Percentiles rank a stretch among this genome's conserved stretches.
These are phyloP conservation scores for Paradendryphiella salina DNA, from an alignment of 2,329 filamentous ascomycete genomes.

Conservation along the genomic window DNA sequence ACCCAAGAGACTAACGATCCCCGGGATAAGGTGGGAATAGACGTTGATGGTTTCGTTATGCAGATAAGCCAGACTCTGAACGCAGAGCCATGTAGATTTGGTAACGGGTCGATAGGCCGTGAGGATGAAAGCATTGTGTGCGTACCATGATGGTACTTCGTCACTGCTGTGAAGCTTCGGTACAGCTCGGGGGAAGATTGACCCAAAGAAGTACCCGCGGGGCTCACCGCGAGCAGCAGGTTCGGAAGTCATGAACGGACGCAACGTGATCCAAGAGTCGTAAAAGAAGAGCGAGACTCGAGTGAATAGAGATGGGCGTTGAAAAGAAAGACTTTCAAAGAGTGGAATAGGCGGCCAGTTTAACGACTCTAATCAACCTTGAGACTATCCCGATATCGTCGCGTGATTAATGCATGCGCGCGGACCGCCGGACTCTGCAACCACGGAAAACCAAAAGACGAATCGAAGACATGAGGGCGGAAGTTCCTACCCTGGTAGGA, in stretches of 20 bases:
- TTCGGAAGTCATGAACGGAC: background rate
- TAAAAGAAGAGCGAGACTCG: no score
- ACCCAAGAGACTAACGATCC: slow-evolving; percentile 11
- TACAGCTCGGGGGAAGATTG: background rate
- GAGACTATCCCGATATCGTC: no score
- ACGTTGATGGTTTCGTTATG: slow-evolving; percentile 71
- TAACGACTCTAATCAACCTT: no score
- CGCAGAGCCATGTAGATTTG: slow-evolving; percentile 59
- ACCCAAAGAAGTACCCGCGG: background rate
- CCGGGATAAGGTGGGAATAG: slow-evolving; percentile 62
- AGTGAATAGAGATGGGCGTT: no score
- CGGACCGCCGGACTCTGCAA: no score
- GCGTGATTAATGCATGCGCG: no score
- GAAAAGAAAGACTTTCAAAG: no score
- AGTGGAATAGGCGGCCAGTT: background rate
- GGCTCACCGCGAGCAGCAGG: background rate
- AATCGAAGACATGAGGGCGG: background rate
- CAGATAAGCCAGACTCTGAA: slow-evolving; percentile 60
- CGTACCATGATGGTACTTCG: slow-evolving; percentile 8
- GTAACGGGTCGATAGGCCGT: slow-evolving; percentile 65
- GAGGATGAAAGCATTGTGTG: slow-evolving; percentile 49
- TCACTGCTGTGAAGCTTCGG: background rate
- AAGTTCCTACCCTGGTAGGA: background rate
- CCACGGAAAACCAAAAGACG: background rate
- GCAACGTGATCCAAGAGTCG: no score